Base-by-base conservation (phyloP, 208 protist species). In the Crithidia acanthocephali region DNA sequence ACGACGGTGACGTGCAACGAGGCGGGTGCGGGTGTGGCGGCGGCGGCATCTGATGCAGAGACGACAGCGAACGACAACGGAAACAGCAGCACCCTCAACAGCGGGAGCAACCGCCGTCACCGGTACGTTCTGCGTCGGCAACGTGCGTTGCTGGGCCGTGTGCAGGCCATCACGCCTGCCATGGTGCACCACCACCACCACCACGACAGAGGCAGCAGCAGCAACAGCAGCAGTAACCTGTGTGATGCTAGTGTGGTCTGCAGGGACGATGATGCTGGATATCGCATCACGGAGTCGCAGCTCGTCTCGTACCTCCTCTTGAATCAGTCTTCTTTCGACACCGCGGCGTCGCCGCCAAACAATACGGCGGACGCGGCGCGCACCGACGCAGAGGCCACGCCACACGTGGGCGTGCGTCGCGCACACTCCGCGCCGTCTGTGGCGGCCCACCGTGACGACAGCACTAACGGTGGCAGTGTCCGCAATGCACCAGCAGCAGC, bases 91-190 rank as follows among this genome's bases (percentile, higher is more conserved):
- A 53, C 5, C 23, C 45, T 15, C 40, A 51, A 20, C 40, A 28
- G 15, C 30, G n/a, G 33, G 13, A 15, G 35, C 20, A 60, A 25
- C 33, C 65, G 59, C 8, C 63, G 64, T 5, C 64, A 48, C 15
- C 59, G 47, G 7, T 68, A 68, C 28, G 65, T 48, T 18, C 55
- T 72, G 51, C 72, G 72, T 28, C 61, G 72, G 22, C 64, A 78
- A 58, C 72, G 65, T 13, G 66, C 63, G 35, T 30, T 78, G 72
- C 72, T 78, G 10, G 72, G 72, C 20, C 72, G 72, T 40, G 72
- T 78, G 28, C 72, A 78, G 65, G 65, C 32, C 22, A 62, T 78
- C 50, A 78, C 72, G 11, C 44, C 72, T 2, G 42, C 56, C 16
- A 78, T 78, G 72, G 65, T 78, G 32, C 61, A 52, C 44, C 16